Evolutionary conservation across 164 flowering plant species (phyloP).

Genomic region (Macadamia integrifolia): DNA sequence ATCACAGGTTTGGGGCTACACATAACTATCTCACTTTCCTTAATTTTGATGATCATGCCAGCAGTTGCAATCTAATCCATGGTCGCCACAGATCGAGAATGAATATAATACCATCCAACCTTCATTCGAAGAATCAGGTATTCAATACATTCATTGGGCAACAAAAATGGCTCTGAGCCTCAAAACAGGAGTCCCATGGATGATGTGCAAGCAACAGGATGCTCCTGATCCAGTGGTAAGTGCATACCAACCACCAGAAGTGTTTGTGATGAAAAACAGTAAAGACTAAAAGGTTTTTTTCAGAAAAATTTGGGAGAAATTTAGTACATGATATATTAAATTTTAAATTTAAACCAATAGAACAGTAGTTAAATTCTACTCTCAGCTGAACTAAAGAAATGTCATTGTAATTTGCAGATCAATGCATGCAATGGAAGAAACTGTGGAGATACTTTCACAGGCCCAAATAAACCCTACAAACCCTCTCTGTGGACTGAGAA

Average conservation of each 20-base stretch:
- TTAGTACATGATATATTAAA: too few species aligned
- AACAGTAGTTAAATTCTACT: background rate
- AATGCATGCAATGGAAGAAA: slow-evolving; percentile 93
- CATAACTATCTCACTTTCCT: background rate
- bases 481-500: slow-evolving; percentile 91
- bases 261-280: background rate
- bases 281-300: background rate
- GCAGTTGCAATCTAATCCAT: too few species aligned
- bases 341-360: background rate
- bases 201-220: slow-evolving; percentile 95
- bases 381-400: background rate
- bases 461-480: slow-evolving; percentile 75
- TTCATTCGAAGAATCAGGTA: slow-evolving; percentile 47
- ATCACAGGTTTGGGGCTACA: slow-evolving; percentile 27
- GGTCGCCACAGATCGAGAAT: slow-evolving; percentile 66
- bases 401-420: slow-evolving; percentile 37
- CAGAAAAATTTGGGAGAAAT: too few species aligned
- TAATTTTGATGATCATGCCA: too few species aligned
- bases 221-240: slow-evolving; percentile 85
- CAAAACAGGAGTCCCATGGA: slow-evolving; percentile 80
- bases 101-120: slow-evolving; percentile 68
- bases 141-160: slow-evolving; percentile 77
- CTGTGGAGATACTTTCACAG: slow-evolving; percentile 86
- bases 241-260: background rate
- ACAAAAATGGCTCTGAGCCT: slow-evolving; percentile 54